phyloP scores from a whole-genome alignment of 2,329 filamentous ascomycete genomes.

The Leptodontidium sp. region DNA sequence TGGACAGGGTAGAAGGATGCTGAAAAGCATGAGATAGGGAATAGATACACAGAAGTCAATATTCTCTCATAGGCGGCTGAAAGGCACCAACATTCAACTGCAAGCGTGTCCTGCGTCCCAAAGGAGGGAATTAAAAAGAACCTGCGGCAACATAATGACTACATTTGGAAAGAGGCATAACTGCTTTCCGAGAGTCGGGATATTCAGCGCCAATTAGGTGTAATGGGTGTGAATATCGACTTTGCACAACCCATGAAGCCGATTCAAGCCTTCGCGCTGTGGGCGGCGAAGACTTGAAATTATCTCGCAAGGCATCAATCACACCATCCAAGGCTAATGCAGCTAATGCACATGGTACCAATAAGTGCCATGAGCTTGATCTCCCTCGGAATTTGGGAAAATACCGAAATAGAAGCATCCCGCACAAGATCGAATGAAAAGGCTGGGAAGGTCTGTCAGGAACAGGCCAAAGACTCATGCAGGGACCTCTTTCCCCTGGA shows the following conservation, averaged over 20 bases:
- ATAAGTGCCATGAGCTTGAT: not conserved
- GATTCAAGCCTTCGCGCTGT: too few species aligned
- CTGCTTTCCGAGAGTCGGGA: not conserved
- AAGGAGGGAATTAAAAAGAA: constrained; percentile 5
- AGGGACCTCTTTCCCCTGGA: not conserved
- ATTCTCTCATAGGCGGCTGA: constrained; percentile 1
- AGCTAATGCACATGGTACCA: not conserved
- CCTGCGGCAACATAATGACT: not conserved
- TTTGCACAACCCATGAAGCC: not conserved
- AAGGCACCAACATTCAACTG: not conserved
- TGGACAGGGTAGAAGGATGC: not conserved
- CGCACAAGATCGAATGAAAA: not conserved
- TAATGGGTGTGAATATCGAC: not conserved
- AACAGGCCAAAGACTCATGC: not conserved
- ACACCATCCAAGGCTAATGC: not conserved
- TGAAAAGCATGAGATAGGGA: not conserved
- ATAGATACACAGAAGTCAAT: not conserved
- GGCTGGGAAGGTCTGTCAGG: not conserved
- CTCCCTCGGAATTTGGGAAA: not conserved
- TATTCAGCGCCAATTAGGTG: not conserved
- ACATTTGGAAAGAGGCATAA: not conserved
- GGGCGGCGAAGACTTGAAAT: too few species aligned
- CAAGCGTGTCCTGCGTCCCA: constrained; percentile 21
- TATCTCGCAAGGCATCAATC: not conserved
- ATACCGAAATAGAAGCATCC: not conserved